Conservation (phyloP, 495 filamentous ascomycete species). For the Tuber indicum region DNA sequence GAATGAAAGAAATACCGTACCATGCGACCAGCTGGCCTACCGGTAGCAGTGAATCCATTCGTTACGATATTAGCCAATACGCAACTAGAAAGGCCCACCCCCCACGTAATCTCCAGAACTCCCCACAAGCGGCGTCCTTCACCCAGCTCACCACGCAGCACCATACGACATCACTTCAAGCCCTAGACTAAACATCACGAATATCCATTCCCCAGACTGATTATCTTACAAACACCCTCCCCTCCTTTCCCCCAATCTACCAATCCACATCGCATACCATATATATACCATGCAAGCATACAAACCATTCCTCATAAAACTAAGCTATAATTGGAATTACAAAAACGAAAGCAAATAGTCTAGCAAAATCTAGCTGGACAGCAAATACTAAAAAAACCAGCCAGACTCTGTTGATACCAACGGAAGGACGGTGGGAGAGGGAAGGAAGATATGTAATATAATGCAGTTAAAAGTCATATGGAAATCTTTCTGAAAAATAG, state of each 20-base stretch:
- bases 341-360: not conserved
- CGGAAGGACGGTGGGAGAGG: not conserved
- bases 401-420: not conserved
- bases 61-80: not conserved
- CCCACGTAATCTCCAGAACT: too few relatives aligned
- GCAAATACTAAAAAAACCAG: not conserved
- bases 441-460: not conserved
- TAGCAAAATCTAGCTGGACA: not conserved
- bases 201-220: not conserved
- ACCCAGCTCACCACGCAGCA: not conserved
- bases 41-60: not conserved
- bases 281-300: conserved; percentile 6
- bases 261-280: not conserved
- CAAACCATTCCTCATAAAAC: conserved; percentile 2
- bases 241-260: not conserved
- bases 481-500: not conserved
- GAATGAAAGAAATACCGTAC: too few relatives aligned
- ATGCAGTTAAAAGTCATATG: not conserved
- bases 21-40: too few relatives aligned
- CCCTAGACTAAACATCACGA: not conserved
- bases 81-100: too few relatives aligned
- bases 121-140: too few relatives aligned
- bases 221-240: not conserved
- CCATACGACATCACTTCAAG: too few relatives aligned
- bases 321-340: conserved; percentile 1